Evolutionary conservation across 805 yeast species (phyloP), one percentile per base, ranked within the genome.

Genomic region (Vanderwaltozyma polyspora): DNA sequence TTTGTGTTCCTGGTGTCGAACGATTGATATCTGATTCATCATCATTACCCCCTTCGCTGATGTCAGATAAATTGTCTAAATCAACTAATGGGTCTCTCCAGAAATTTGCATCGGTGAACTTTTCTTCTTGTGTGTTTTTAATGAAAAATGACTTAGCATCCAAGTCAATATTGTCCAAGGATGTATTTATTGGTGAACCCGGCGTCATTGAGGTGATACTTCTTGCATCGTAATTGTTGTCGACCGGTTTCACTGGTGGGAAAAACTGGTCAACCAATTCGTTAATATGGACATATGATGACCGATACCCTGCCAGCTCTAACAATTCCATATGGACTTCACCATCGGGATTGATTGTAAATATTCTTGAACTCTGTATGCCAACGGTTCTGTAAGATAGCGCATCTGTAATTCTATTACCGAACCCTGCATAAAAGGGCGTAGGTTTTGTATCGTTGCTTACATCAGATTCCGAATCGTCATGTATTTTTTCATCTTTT

Each of bases 341-440:
- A 3, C 96, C 95, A 42, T 83, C 85, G 2, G 97, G 87, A 50
- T 91, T 89, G 48, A 91, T 91, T 6, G 98, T 91, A 54, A 91
- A 91, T 27, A 91, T 87, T 41, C 95, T 67, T 26, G 95, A 89
- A 14, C 93, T 76, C 2, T 98, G 97, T 8, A 91, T 82, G 4
- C 91, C 86, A 6, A 91, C 97, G 8, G 86, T 80, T 47, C 97
- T 68, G 55, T 91, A 91, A 35, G 95, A 83, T 34, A 91, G 70
- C 6, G 97, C 97, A 61, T 91, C 98, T 2, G 98, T 91, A 40
- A 91, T 91, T 44, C 94, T 67, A 53, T 91, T 91, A 21, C 98
- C 98, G 57, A 91, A 91, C 0, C 98, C 98, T 11, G 98, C 98
- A 57, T 84, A 86, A 51, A 91, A 91, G 3, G 96, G 95, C 0